A percentile compares a stretch with the other conserved stretches of the same genome.
Evolutionary conservation across 2,329 filamentous ascomycete genomes (phyloP).

Genomic region (Exophiala spinifera): DNA sequence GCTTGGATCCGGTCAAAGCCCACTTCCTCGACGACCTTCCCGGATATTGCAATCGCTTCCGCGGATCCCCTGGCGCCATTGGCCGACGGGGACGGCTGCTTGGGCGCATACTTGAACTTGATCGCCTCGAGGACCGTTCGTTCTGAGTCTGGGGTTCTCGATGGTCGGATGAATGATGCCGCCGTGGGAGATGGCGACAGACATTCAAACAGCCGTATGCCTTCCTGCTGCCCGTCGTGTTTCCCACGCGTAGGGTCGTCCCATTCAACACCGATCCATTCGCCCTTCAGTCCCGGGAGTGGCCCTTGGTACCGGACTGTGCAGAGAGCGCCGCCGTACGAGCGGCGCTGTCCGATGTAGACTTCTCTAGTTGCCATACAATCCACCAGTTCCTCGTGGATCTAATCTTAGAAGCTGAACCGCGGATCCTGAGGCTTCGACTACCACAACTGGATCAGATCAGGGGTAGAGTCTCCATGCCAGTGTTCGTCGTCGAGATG

Average conservation of each 20-base stretch:
- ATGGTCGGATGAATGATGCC: slow-evolving; percentile 83
- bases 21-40: slow-evolving; percentile 86
- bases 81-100: slow-evolving; percentile 41
- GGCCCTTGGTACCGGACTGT: slow-evolving; percentile 80
- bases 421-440: too few relatives aligned
- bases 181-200: slow-evolving; percentile 52
- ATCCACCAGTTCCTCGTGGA: not conserved
- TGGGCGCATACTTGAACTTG: slow-evolving; percentile 76
- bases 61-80: not conserved
- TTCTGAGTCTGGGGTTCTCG: slow-evolving; percentile 63
- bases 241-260: slow-evolving; percentile 83
- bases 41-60: slow-evolving; percentile 58
- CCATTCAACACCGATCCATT: slow-evolving; percentile 96
- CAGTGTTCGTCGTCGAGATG: too few relatives aligned
- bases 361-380: not conserved
- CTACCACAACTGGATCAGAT: too few relatives aligned
- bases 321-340: slow-evolving; percentile 72
- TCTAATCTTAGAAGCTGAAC: not conserved
- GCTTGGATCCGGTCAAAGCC: slow-evolving; percentile 90
- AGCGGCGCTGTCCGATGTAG: slow-evolving; percentile 66
- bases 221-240: slow-evolving; percentile 80
- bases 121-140: slow-evolving; percentile 77
- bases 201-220: slow-evolving; percentile 76
- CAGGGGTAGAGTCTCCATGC: too few relatives aligned
- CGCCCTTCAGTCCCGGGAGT: slow-evolving; percentile 70